Percentiles rank a stretch among this genome's conserved stretches.
phyloP scores from a whole-genome alignment of 2,329 filamentous ascomycete species.

The Cytospora piceicola region DNA sequence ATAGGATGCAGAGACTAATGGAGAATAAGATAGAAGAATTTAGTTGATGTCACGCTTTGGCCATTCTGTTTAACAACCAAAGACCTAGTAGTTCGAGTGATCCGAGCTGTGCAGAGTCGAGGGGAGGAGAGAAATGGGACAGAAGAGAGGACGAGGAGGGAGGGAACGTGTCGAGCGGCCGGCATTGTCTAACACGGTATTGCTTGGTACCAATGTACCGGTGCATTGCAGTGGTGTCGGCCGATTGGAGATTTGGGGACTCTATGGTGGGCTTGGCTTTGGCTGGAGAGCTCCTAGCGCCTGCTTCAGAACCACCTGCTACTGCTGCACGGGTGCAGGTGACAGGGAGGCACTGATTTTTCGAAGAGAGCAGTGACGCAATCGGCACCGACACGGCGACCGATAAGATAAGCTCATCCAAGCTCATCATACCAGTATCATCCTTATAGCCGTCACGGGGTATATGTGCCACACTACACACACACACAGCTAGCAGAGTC shows the following conservation, averaged over 20 bases:
- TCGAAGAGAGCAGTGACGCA: slow-evolving; percentile 22
- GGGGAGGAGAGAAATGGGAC: slow-evolving; percentile 18
- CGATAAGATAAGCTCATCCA: slow-evolving; percentile 25
- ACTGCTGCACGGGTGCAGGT: neutral
- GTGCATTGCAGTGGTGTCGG: neutral
- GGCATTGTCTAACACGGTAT: slow-evolving; percentile 18
- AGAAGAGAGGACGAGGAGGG: slow-evolving; percentile 12
- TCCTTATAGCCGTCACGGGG: no score
- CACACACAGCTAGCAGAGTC: neutral
- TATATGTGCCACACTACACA: neutral
- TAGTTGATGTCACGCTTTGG: slow-evolving; percentile 10
- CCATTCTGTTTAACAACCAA: slow-evolving; percentile 22
- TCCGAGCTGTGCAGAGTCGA: slow-evolving; percentile 13
- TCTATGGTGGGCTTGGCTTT: neutral
- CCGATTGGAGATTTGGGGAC: neutral
- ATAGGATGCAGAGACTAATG: slow-evolving; percentile 7
- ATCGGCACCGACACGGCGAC: slow-evolving; percentile 16
- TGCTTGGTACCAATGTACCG: neutral
- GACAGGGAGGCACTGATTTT: slow-evolving; percentile 12
- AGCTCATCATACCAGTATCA: no score
- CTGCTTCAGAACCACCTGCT: slow-evolving; percentile 1
- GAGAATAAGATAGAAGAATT: neutral
- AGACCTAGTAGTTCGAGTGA: slow-evolving; percentile 5
- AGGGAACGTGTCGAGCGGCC: slow-evolving; percentile 29
- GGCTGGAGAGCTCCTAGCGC: slow-evolving; percentile 25